Evolutionary conservation across 2,329 filamentous ascomycete genomes (phyloP), one percentile per base, ranked within the genome.

Genomic region (Xylaria sp.): DNA sequence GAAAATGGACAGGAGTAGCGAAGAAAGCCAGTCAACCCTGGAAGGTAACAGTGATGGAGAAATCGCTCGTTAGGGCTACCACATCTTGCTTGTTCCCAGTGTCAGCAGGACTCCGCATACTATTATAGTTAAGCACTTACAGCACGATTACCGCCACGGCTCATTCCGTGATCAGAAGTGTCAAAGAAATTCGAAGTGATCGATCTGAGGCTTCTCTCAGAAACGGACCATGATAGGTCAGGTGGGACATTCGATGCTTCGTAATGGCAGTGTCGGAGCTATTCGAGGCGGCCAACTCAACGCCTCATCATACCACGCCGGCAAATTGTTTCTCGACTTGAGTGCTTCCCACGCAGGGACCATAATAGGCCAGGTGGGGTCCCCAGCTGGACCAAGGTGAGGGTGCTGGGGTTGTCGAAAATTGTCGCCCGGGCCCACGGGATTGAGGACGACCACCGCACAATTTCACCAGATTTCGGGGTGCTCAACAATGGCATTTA

Each of bases 271-370:
- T 54, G 52, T 46, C 52, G 52, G 40, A 46, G 52, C 40, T 54
- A 54, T 54, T 54, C 38, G 38, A 54, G 38, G 40, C 52, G 41
- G 40, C 54, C 52, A 54, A 54, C 52, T 35, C 38, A 46, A 54
- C 52, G 52, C 40, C 52, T 46, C 29, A 54, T 54, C 52, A 54
- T 54, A 54, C 52, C 52, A 46, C 38, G 40, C 52, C 38, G 38
- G 52, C 52, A 54, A 54, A 54, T 54, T 54, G 52, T 54, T 54
- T 54, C 52, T 54, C 38, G 52, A 54, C 52, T 54, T 54, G 52
- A 54, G 52, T 49, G 47, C 47, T 49, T 49, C 47, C 47, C 29
- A 31, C 37, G 37, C 35, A 19, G 47, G 47, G 35, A 48, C 27
- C 27, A 33, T 27, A 37, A 51, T 51, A 51, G 47, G 21, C 31